phyloP scores from a whole-genome alignment of 306 rosid genomes.

The Quercus alba region DNA sequence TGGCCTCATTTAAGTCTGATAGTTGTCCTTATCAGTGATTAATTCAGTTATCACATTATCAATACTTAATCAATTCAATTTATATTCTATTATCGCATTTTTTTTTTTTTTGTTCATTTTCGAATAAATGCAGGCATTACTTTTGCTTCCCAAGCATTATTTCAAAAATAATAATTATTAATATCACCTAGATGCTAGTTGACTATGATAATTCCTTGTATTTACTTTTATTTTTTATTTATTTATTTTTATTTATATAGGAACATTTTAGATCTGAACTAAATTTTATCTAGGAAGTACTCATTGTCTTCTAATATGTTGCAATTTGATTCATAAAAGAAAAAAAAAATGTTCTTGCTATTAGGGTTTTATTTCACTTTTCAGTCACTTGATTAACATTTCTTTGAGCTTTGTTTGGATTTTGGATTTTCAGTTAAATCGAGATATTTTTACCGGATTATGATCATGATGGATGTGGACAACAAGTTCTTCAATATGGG shows the following conservation, averaged over 20 bases:
- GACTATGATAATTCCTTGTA: background rate
- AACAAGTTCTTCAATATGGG: constrained; percentile 43
- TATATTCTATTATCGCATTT: background rate
- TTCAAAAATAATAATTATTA: too few species aligned
- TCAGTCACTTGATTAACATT: background rate
- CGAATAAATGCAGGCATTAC: too few species aligned
- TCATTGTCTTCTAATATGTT: background rate
- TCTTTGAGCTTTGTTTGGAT: background rate
- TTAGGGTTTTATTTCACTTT: background rate
- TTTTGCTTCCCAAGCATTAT: too few species aligned
- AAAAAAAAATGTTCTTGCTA: too few species aligned
- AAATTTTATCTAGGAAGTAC: background rate
- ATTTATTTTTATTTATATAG: background rate
- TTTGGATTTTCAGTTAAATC: background rate
- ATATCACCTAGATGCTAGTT: too few species aligned
- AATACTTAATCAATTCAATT: background rate
- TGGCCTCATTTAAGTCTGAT: background rate
- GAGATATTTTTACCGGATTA: background rate
- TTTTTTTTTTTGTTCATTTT: background rate
- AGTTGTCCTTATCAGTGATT: background rate
- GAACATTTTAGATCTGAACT: background rate
- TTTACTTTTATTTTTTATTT: too few species aligned
- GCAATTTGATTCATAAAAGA: background rate
- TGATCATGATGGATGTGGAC: constrained; percentile 32
- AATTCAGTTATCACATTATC: background rate